Conservation (phyloP, 2,329 filamentous ascomycete genomes). For the Alternaria conjuncta region DNA sequence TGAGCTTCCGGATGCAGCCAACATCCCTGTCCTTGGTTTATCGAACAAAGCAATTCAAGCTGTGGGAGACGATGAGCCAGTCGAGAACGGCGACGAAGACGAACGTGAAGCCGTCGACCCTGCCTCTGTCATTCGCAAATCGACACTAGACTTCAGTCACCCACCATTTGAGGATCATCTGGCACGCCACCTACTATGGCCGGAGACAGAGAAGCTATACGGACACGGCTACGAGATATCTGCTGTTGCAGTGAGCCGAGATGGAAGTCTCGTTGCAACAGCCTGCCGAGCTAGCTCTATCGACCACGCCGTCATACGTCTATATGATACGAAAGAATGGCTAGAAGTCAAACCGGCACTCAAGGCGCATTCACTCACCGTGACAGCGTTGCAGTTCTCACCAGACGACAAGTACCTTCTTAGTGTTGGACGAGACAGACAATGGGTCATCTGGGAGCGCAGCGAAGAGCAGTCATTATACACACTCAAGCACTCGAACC, state of each 20-base stretch:
- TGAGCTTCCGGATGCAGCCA: conserved; percentile 79
- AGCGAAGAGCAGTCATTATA: conserved; percentile 56
- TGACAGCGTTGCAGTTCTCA: conserved; percentile 82
- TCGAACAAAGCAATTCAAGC: conserved; percentile 89
- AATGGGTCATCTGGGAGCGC: conserved; percentile 83
- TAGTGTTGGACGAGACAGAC: conserved; percentile 88
- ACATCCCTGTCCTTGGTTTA: conserved; percentile 91
- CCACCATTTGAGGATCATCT: conserved; percentile 91
- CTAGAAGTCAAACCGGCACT: conserved; percentile 84
- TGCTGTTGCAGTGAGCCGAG: conserved; percentile 77
- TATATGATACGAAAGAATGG: conserved; percentile 89
- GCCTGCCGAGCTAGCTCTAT: conserved; percentile 91
- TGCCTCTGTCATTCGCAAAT: conserved; percentile 63
- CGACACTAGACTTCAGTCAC: conserved; percentile 69
- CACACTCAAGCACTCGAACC: conserved; percentile 67
- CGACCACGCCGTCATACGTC: conserved; percentile 90
- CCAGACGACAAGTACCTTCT: conserved; percentile 75
- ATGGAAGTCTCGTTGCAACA: conserved; percentile 80
- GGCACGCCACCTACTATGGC: conserved; percentile 90
- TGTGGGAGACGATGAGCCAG: conserved; percentile 41
- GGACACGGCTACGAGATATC: conserved; percentile 98
- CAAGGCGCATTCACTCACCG: conserved; percentile 84
- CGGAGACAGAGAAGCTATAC: conserved; percentile 94
- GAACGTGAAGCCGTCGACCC: conserved; percentile 64
- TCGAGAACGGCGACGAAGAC: conserved; percentile 52